These are phyloP conservation scores for Alloascoidea africana DNA, from an alignment of 805 yeast genomes.

Conservation along the genomic window DNA sequence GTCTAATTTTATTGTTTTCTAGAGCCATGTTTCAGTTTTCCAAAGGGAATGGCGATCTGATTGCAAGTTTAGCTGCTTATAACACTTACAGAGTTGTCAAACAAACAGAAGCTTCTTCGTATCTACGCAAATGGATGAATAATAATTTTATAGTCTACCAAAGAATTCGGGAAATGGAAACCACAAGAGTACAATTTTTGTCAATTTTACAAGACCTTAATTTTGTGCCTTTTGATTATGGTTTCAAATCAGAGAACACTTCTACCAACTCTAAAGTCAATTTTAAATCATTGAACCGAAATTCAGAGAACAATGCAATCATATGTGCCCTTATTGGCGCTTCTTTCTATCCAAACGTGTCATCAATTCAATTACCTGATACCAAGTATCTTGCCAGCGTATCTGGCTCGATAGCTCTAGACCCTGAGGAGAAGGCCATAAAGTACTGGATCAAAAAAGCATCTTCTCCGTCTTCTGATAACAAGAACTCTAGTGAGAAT, in stretches of 20 bases:
- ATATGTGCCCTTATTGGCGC: slow-evolving; percentile 63
- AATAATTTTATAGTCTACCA: slow-evolving; percentile 48
- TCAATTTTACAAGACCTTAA: slow-evolving; percentile 67
- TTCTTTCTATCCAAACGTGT: slow-evolving; percentile 70
- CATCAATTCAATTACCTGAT: slow-evolving; percentile 71
- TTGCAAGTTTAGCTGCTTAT: slow-evolving; percentile 49
- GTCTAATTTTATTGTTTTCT: slow-evolving; percentile 4
- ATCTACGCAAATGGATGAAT: slow-evolving; percentile 28
- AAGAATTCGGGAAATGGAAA: slow-evolving; percentile 53
- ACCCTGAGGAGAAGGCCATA: slow-evolving; percentile 62
- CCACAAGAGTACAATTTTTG: slow-evolving; percentile 56
- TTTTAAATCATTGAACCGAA: slow-evolving; percentile 28
- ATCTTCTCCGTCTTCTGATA: slow-evolving; percentile 27
- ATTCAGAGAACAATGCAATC: slow-evolving; percentile 32
- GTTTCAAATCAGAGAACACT: slow-evolving; percentile 7
- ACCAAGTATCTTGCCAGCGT: slow-evolving; percentile 55
- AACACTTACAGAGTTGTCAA: slow-evolving; percentile 29
- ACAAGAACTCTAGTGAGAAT: slow-evolving; percentile 8
- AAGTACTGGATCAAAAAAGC: slow-evolving; percentile 64
- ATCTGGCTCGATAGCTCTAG: slow-evolving; percentile 74
- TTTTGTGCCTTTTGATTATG: slow-evolving; percentile 44
- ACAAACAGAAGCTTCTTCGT: slow-evolving; percentile 12
- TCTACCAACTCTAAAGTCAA: slow-evolving; percentile 5
- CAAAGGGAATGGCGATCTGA: slow-evolving; percentile 56
- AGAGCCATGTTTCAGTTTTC: slow-evolving; percentile 13